These are phyloP conservation scores for Acanthamoeba sp. DNA, from an alignment of 208 protist genomes.

Conservation along the genomic window DNA sequence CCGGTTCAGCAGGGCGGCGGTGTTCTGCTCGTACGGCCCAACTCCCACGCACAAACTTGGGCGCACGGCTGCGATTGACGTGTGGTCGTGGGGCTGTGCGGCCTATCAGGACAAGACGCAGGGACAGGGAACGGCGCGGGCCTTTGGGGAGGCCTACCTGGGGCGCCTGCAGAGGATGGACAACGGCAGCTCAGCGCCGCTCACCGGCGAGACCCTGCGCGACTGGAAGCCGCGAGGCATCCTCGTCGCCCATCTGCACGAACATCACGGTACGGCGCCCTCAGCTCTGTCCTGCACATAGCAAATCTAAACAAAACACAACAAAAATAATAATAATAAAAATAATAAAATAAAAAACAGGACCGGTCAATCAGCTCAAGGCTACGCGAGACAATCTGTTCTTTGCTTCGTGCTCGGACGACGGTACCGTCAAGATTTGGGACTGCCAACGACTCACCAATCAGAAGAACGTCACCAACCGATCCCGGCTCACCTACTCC, in stretches of 20 bases:
- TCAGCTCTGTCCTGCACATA: too few relatives aligned
- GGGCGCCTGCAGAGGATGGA: slow-evolving; percentile 4
- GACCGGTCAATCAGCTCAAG: slow-evolving; percentile 80
- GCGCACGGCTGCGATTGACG: too few relatives aligned
- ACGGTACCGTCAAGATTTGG: slow-evolving; percentile 88
- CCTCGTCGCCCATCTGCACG: slow-evolving; percentile 81
- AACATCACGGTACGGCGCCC: slow-evolving; percentile 68
- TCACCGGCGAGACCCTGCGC: slow-evolving; percentile 29
- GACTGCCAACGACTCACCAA: slow-evolving; percentile 80
- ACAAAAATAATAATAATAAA: neutral
- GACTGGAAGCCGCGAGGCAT: slow-evolving; percentile 79
- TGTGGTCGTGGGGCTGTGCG: too few relatives aligned
- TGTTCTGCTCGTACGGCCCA: neutral
- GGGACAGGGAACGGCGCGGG: neutral
- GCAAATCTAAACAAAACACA: neutral
- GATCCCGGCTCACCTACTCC: slow-evolving; percentile 81
- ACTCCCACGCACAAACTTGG: too few relatives aligned
- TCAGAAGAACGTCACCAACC: slow-evolving; percentile 83
- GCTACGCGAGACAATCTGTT: slow-evolving; percentile 83
- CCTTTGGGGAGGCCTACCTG: neutral
- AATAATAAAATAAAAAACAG: neutral
- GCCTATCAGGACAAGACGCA: neutral
- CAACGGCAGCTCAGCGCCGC: slow-evolving; percentile 25
- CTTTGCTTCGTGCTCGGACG: slow-evolving; percentile 83
- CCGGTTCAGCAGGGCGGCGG: neutral